Evolutionary conservation across 1,139 yeast species (phyloP), one percentile per base, ranked within the genome.

Genomic region (Meyerozyma smithsonii): DNA sequence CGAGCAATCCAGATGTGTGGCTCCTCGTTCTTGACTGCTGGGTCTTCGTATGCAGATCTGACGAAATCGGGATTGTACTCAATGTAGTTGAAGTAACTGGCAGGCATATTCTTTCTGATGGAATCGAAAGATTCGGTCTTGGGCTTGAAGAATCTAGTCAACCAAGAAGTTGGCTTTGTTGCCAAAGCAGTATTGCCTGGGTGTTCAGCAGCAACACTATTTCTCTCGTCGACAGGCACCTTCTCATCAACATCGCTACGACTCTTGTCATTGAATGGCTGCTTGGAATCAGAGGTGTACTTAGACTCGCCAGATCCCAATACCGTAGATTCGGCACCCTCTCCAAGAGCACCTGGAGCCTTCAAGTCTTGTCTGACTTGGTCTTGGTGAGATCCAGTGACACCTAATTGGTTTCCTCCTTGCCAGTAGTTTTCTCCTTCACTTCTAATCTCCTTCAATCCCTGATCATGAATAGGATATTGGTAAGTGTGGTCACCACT

Each of bases 1-100:
- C 62, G 69, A 33, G 84, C 79, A 46, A 82, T 66, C 94, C 94
- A 84, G 39, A 83, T 69, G 35, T 75, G 75, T 12, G 88, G 87
- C 48, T 75, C 81, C 24, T 69, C 72, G 35, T 78, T 82, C 18
- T 64, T 65, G 26, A 84, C 80, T 40, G 74, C 74, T 16, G 90
- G 89, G 54, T 79, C 79, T 37, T 77, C 74, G 53, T 81, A 84
- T 4, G 96, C 95, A 43, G 53, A 62, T 43, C 58, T 55, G 28
- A 67, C 50, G 50, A 69, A 71, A 19, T 65, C 72, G 5, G 64
- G 59, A 42, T 68, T 64, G 48, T 70, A 71, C 46, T 69, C 71
- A 43, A 70, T 62, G 51, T 69, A 69, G 47, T 69, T 66, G 59
- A 62, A 66, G 46, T 64, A 70, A 21, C 58, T 46, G 35, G 57